Conservation (phyloP, 495 filamentous ascomycete species). For the Penicillium paxilli region DNA sequence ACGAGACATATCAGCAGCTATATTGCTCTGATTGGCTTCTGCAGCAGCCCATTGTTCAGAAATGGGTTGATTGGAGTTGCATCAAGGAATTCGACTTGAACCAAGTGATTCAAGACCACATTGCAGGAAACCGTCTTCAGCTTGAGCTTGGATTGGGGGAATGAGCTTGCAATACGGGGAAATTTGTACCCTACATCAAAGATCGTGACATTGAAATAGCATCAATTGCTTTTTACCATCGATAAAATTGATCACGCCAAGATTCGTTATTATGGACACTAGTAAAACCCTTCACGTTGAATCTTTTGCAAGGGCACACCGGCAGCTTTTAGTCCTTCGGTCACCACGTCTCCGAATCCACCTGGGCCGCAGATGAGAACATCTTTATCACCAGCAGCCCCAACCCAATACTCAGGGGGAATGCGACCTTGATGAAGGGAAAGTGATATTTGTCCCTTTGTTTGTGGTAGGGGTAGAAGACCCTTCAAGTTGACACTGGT, state of each 20-base stretch:
- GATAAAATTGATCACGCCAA: no score
- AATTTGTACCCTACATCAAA: no score
- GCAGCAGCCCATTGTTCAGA: conserved; percentile 2
- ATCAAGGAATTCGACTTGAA: conserved; percentile 9
- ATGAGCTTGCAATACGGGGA: no score
- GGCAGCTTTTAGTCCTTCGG: conserved; percentile 7
- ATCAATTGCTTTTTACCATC: no score
- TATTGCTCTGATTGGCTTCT: conserved; percentile 4
- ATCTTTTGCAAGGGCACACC: conserved; percentile 11
- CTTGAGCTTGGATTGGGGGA: background rate
- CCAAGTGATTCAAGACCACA: conserved; percentile 9
- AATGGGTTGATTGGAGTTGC: conserved; percentile 6
- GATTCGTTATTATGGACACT: background rate
- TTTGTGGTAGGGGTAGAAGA: no score
- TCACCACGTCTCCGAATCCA: conserved; percentile 12
- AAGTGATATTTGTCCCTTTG: no score
- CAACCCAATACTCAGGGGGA: background rate
- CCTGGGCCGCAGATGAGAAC: conserved; percentile 17
- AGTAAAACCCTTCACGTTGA: conserved; percentile 20
- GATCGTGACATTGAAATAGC: no score
- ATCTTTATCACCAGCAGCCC: conserved; percentile 3
- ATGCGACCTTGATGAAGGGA: conserved; percentile 7
- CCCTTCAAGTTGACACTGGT: background rate
- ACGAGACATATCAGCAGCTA: background rate
- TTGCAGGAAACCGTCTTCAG: conserved; percentile 4